These are phyloP conservation scores for Aspergillus fumigatus DNA, from an alignment of 2,329 filamentous ascomycete genomes.

Conservation along the genomic window DNA sequence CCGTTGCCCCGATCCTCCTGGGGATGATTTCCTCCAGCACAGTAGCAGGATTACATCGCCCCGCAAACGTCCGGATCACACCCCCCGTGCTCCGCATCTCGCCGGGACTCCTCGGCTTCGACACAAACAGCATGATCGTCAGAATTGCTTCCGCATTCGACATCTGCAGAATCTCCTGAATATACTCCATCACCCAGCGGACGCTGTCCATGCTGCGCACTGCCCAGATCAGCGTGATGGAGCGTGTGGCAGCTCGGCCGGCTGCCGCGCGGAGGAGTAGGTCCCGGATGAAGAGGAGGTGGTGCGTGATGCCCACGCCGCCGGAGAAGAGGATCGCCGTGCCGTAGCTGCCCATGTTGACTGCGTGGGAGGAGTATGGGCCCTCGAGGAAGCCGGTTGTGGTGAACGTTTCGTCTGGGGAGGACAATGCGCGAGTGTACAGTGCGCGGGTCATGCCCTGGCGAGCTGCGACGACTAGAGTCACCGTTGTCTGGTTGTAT, in stretches of 20 bases:
- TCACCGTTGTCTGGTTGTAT: conserved; percentile 38
- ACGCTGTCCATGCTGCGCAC: conserved; percentile 58
- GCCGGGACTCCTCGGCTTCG: background rate
- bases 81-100: background rate
- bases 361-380: conserved; percentile 58
- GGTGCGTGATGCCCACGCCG: conserved; percentile 63
- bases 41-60: background rate
- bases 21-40: background rate
- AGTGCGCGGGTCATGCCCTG: conserved; percentile 60
- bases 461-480: conserved; percentile 55
- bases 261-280: conserved; percentile 50
- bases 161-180: conserved; percentile 55
- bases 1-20: background rate
- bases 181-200: conserved; percentile 61
- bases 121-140: background rate
- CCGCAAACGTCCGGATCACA: background rate
- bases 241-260: conserved; percentile 53
- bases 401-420: conserved; percentile 46
- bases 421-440: conserved; percentile 52
- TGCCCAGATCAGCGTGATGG: conserved; percentile 60
- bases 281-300: conserved; percentile 57
- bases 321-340: conserved; percentile 62
- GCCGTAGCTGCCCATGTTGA: conserved; percentile 55
- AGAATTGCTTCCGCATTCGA: background rate
- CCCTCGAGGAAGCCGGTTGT: conserved; percentile 59